Conservation (phyloP, 495 filamentous ascomycete genomes). For the Penicillium taxi region DNA sequence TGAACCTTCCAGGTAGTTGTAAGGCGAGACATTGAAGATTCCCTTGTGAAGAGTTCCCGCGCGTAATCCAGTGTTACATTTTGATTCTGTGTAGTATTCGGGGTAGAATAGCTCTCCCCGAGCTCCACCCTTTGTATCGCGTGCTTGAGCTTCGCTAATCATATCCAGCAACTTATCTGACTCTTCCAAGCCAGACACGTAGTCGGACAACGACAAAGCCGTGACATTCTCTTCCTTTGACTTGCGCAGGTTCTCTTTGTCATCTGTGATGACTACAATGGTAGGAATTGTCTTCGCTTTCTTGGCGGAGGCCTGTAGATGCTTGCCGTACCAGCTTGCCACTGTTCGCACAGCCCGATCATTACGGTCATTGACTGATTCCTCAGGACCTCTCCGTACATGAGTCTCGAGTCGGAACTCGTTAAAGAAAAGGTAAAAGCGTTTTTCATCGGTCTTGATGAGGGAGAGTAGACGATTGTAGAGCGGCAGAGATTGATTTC, state of each 20-base stretch:
- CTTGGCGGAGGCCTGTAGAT: slow-evolving; percentile 55
- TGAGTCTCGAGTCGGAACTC: slow-evolving; percentile 93
- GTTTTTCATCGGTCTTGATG: slow-evolving; percentile 89
- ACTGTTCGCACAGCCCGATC: slow-evolving; percentile 83
- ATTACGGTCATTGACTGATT: slow-evolving; percentile 94
- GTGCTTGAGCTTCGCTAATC: slow-evolving; percentile 70
- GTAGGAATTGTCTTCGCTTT: slow-evolving; percentile 57
- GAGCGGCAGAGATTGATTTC: slow-evolving; percentile 84
- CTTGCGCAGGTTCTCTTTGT: slow-evolving; percentile 77
- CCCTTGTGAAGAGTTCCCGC: slow-evolving; percentile 84
- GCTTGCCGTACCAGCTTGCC: slow-evolving; percentile 80
- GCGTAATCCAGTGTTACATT: slow-evolving; percentile 87
- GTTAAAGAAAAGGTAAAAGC: slow-evolving; percentile 98
- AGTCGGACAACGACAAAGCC: slow-evolving; percentile 60
- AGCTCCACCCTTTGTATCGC: slow-evolving; percentile 50
- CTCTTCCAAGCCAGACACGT: slow-evolving; percentile 77
- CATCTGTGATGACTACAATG: slow-evolving; percentile 90
- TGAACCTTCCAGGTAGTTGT: slow-evolving; percentile 93
- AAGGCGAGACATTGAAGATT: slow-evolving; percentile 89
- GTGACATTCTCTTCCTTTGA: slow-evolving; percentile 66
- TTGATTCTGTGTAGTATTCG: slow-evolving; percentile 81
- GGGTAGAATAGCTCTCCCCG: slow-evolving; percentile 69
- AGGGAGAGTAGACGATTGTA: slow-evolving; percentile 88
- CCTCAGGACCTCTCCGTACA: slow-evolving; percentile 61
- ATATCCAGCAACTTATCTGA: slow-evolving; percentile 84